Percentiles rank a stretch among this genome's conserved stretches.
phyloP scores from a whole-genome alignment of 148 eudicot species.

The Vaccinium darrowii region DNA sequence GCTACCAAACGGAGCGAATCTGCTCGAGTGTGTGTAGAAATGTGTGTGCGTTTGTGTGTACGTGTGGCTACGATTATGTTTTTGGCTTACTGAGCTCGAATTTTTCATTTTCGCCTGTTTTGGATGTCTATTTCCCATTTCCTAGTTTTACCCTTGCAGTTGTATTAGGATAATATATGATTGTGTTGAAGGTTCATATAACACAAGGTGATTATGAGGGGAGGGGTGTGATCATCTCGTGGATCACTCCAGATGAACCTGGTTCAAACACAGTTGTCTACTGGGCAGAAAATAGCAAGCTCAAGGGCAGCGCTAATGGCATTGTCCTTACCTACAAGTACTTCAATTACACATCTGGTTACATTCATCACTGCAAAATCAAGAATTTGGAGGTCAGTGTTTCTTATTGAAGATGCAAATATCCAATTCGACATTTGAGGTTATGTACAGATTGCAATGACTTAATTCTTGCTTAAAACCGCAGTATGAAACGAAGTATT shows the following conservation, averaged over 20 bases:
- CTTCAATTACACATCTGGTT: slow-evolving; percentile 74
- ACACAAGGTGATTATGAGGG: slow-evolving; percentile 82
- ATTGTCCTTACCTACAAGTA: slow-evolving; percentile 54
- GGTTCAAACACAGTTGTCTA: slow-evolving; percentile 62
- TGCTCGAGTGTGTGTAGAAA: not conserved
- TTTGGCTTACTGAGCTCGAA: not conserved
- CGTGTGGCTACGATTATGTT: not conserved
- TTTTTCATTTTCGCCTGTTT: not conserved
- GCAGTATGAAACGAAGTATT: slow-evolving; percentile 76
- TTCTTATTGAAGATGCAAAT: not conserved
- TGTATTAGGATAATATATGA: no score
- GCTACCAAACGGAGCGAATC: not conserved
- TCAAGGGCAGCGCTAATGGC: slow-evolving; percentile 38
- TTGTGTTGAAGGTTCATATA: slow-evolving; percentile 64
- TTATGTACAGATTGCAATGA: not conserved
- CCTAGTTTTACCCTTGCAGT: not conserved
- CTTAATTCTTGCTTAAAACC: slow-evolving; percentile 2
- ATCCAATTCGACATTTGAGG: not conserved
- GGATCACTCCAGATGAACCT: slow-evolving; percentile 72
- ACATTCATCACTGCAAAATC: slow-evolving; percentile 77
- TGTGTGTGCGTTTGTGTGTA: not conserved
- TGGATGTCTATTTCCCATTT: not conserved
- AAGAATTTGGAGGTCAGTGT: slow-evolving; percentile 54
- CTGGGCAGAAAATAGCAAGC: slow-evolving; percentile 51
- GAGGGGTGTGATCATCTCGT: slow-evolving; percentile 64